Percentiles rank a stretch among this genome's conserved stretches.
These are phyloP conservation scores for Citrus australasica DNA, from an alignment of 345 rosid species.

Conservation along the genomic window DNA sequence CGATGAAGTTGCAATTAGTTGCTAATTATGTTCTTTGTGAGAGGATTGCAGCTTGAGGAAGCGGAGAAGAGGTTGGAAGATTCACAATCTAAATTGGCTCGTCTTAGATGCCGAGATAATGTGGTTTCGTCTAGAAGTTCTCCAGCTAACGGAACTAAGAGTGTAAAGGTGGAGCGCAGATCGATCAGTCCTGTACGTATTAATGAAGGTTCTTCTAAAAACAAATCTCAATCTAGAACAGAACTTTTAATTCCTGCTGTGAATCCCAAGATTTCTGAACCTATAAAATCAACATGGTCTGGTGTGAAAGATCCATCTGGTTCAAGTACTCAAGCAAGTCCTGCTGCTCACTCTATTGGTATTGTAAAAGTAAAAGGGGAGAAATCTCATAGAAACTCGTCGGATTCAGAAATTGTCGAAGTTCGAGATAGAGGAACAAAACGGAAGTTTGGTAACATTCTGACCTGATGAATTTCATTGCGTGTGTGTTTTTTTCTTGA, in stretches of 20 bases:
- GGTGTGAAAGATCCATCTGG: conserved; percentile 23
- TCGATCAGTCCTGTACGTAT: conserved; percentile 25
- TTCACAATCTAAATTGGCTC: conserved; percentile 53
- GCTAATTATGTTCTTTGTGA: conserved; percentile 8
- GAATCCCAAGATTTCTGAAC: conserved; percentile 34
- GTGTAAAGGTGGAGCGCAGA: conserved; percentile 31
- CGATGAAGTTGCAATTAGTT: neutral
- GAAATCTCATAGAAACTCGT: conserved; percentile 29
- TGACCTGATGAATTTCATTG: neutral
- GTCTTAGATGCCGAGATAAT: conserved; percentile 41
- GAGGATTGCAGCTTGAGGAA: conserved; percentile 51
- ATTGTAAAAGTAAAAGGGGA: conserved; percentile 40
- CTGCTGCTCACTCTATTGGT: conserved; percentile 19
- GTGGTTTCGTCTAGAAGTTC: conserved; percentile 21
- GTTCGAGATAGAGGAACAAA: conserved; percentile 50
- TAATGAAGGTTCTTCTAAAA: conserved; percentile 29
- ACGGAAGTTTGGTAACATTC: conserved; percentile 62
- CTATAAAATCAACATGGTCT: conserved; percentile 27
- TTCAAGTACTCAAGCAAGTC: conserved; percentile 22
- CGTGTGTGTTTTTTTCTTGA: neutral
- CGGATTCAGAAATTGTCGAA: conserved; percentile 32
- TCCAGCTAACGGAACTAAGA: conserved; percentile 22
- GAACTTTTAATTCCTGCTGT: conserved; percentile 50
- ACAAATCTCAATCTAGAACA: conserved; percentile 28
- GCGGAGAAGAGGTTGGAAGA: conserved; percentile 58